Conservation (phyloP, 352 stramenopile genomes). For the Detonula confervacea region DNA sequence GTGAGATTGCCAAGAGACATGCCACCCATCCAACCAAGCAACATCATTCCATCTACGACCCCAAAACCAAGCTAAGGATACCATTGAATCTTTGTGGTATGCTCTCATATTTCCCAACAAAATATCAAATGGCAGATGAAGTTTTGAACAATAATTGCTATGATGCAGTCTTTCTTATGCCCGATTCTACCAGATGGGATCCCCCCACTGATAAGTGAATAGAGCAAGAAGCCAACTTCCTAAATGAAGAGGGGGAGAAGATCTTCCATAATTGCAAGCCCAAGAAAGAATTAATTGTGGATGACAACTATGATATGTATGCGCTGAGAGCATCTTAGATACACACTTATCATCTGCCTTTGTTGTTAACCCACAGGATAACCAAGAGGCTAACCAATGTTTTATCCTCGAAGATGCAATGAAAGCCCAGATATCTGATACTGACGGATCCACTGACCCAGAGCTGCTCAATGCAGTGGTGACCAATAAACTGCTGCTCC, state of each 20-base stretch:
- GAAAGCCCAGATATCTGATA: neutral
- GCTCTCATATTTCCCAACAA: conserved; percentile 55
- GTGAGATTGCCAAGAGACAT: conserved; percentile 58
- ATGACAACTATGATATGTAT: too few relatives aligned
- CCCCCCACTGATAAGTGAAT: neutral
- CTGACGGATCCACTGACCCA: neutral
- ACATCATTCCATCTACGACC: conserved; percentile 36
- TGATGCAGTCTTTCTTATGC: conserved; percentile 12
- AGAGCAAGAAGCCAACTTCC: too few relatives aligned
- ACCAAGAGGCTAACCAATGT: too few relatives aligned
- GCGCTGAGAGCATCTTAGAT: too few relatives aligned
- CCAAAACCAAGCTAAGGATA: conserved; percentile 35
- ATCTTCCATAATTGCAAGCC: too few relatives aligned
- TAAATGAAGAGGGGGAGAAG: too few relatives aligned
- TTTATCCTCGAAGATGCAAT: neutral
- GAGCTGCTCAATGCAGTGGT: neutral
- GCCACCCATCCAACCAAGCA: neutral
- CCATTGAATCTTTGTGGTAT: conserved; percentile 47
- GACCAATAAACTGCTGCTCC: too few relatives aligned
- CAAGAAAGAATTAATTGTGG: too few relatives aligned
- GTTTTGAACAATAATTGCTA: conserved; percentile 13
- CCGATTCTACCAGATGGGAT: conserved; percentile 14
- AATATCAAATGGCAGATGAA: conserved; percentile 24
- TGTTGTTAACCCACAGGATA: too few relatives aligned
- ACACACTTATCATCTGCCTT: too few relatives aligned